Evolutionary conservation across 306 rosid species (phyloP), one percentile per base, ranked within the genome.

Genomic region (Quercus robur): DNA sequence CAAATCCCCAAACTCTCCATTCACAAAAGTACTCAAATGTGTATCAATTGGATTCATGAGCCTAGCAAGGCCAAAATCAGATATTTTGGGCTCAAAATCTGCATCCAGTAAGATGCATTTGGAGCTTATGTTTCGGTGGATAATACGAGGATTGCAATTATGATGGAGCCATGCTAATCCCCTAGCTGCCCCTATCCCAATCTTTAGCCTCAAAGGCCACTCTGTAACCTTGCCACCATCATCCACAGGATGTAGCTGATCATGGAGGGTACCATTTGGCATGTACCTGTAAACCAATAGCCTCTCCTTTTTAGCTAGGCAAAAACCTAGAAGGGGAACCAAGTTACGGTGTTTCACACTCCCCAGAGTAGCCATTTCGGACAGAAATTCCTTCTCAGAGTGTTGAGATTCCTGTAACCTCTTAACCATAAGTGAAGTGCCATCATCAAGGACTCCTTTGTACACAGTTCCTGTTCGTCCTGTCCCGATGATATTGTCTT

Each of bases 121-220:
- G 23, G 99, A 93, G 87, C 98, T 95, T 84, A 95, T 88, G 88
- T 95, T 95, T 18, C 99, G 90, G 85, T 95, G 99, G 81, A 95
- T 70, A 23, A 95, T 91, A 2, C 99, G 95, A 5, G 99, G 98
- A 71, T 93, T 95, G 91, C 99, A 95, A 86, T 89, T 90, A 78
- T 95, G 99, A 79, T 95, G 99, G 73, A 95, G 95, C 93, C 93
- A 95, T 4, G 99, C 99, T 18, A 95, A 88, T 74, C 99, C 99
- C 85, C 87, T 91, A 74, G 99, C 99, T 11, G 98, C 96, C 26
- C 98, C 88, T 44, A 93, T 88, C 70, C 96, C 98, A 80, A 93
- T 90, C 88, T 89, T 93, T 73, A 95, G 97, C 81, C 99, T 87
- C 19, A 81, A 17, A 70, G 92, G 77, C 99, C 99, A 95, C 21